Conservation (phyloP, 345 rosid genomes). For the Clausena lansium region DNA sequence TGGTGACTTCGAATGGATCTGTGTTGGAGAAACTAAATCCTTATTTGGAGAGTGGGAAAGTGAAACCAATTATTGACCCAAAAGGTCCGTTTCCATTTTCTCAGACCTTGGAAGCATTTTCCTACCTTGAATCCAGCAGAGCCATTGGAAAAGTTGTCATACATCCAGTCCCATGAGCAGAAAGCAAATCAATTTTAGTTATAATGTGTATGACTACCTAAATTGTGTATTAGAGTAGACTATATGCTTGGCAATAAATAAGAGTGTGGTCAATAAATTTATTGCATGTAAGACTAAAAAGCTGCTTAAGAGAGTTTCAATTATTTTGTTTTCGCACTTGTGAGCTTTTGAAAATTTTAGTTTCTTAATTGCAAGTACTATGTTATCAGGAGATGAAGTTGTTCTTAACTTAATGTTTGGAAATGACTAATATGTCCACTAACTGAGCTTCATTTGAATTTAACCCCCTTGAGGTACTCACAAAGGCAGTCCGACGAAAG, state of each 20-base stretch:
- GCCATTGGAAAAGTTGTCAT: conserved; percentile 3
- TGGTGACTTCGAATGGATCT: not conserved
- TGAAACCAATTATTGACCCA: conserved; percentile 1
- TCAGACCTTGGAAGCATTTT: not conserved
- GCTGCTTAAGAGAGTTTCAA: not conserved
- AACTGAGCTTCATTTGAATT: too few species aligned
- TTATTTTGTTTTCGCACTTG: too few species aligned
- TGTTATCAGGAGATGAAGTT: not conserved
- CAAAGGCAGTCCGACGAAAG: too few species aligned
- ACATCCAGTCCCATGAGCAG: not conserved
- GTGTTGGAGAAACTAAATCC: not conserved
- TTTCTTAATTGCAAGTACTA: too few species aligned
- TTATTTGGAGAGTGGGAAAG: not conserved
- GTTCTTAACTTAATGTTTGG: too few species aligned
- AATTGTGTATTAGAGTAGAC: not conserved
- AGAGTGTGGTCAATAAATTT: not conserved
- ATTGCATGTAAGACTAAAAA: not conserved
- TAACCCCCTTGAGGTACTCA: too few species aligned
- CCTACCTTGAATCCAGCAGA: not conserved
- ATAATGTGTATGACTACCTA: not conserved
- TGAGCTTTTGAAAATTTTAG: too few species aligned
- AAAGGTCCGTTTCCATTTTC: not conserved
- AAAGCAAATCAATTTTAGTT: not conserved
- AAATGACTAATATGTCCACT: too few species aligned
- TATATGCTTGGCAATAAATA: not conserved